phyloP scores from a whole-genome alignment of 1,139 yeast genomes.

The Saccharomyces hybrid region DNA sequence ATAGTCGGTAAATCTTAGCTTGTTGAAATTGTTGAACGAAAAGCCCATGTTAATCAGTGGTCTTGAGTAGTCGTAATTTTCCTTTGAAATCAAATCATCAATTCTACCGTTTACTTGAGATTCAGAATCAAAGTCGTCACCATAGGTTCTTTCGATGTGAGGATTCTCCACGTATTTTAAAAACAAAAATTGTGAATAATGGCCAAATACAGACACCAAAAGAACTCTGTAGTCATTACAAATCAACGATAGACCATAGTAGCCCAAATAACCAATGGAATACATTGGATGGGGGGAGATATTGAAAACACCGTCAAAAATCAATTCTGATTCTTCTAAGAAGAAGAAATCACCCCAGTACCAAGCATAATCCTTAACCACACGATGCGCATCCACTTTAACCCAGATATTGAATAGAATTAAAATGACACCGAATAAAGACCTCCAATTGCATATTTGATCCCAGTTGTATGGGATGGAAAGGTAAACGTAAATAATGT shows the following conservation, averaged over 20 bases:
- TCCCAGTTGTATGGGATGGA: conserved; percentile 38
- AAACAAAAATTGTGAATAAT: conserved; percentile 71
- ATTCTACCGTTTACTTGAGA: conserved; percentile 17
- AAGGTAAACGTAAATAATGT: conserved; percentile 60
- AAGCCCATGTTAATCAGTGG: conserved; percentile 49
- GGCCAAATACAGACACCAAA: conserved; percentile 67
- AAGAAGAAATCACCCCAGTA: conserved; percentile 93
- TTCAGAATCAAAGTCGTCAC: conserved; percentile 25
- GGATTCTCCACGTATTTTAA: conserved; percentile 78
- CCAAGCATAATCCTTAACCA: conserved; percentile 90
- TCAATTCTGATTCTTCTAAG: conserved; percentile 67
- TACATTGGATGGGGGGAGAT: conserved; percentile 94
- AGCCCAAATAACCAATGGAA: conserved; percentile 83
- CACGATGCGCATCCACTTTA: conserved; percentile 80
- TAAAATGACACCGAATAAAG: conserved; percentile 43
- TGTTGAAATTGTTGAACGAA: conserved; percentile 49
- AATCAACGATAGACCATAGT: conserved; percentile 76
- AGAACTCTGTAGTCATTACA: conserved; percentile 70
- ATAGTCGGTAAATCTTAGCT: conserved; percentile 59
- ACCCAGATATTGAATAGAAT: conserved; percentile 79
- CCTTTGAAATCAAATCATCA: conserved; percentile 32
- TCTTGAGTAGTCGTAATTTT: conserved; percentile 38
- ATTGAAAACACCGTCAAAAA: conserved; percentile 87
- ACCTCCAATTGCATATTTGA: conserved; percentile 20
- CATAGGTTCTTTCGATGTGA: conserved; percentile 76